Evolutionary conservation across 495 filamentous ascomycete species (phyloP).

Genomic region (Aspergillus heteromorphus): DNA sequence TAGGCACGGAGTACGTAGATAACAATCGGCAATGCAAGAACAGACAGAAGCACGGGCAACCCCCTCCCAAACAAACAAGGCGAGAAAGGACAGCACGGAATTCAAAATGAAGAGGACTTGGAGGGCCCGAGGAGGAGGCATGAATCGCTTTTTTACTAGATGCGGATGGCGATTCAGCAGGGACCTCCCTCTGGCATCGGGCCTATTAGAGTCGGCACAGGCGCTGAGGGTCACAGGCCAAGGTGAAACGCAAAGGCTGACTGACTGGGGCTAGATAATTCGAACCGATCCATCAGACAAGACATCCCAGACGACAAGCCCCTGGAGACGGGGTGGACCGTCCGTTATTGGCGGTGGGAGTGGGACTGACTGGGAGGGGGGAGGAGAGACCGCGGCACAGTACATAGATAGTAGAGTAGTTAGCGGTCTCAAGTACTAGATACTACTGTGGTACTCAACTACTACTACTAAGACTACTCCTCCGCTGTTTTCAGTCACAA

Average conservation of each 20-base stretch:
- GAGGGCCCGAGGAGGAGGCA: too few species aligned
- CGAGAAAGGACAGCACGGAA: slow-evolving; percentile 3
- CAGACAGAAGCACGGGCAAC: background rate
- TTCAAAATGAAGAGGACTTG: background rate
- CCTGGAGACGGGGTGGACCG: slow-evolving; percentile 14
- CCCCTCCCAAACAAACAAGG: background rate
- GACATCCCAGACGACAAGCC: slow-evolving; percentile 12
- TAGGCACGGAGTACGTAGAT: too few species aligned
- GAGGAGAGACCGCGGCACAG: background rate
- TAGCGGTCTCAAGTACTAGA: too few species aligned
- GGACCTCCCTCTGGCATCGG: slow-evolving; percentile 13
- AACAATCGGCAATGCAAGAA: too few species aligned
- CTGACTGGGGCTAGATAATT: slow-evolving; percentile 12
- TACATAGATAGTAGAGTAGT: background rate
- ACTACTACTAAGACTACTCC: background rate
- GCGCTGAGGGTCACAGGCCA: slow-evolving; percentile 8
- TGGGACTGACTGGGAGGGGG: too few species aligned
- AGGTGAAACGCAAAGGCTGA: slow-evolving; percentile 20
- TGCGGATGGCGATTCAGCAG: slow-evolving; percentile 15
- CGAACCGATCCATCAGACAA: slow-evolving; percentile 10
- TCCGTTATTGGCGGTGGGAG: background rate
- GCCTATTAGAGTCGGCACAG: slow-evolving; percentile 6
- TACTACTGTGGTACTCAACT: too few species aligned
- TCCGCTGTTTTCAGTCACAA: too few species aligned
- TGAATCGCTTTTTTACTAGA: slow-evolving; percentile 17